Evolutionary conservation across 176 grass and related monocot genomes (phyloP).

Genomic region (Musa troglodytarum): DNA sequence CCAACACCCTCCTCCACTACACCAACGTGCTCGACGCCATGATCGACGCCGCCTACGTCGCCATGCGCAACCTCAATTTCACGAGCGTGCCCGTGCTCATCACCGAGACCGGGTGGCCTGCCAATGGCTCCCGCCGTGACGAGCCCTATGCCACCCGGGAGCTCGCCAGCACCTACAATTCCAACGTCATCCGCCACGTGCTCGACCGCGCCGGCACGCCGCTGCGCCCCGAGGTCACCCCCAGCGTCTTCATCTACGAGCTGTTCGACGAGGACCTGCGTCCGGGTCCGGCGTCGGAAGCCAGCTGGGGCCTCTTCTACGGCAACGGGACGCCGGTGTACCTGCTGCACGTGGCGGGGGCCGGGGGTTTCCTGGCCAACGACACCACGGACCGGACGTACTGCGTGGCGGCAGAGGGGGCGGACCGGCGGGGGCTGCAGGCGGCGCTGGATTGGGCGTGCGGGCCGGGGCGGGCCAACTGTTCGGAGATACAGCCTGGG

Average conservation of each 20-base stretch:
- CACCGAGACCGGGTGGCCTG: conserved; percentile 90
- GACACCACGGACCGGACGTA: conserved; percentile 85
- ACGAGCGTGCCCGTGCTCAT: conserved; percentile 46
- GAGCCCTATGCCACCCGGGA: conserved; percentile 76
- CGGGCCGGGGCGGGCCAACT: conserved; percentile 69
- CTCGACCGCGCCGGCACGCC: conserved; percentile 66
- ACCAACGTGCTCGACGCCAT: conserved; percentile 95
- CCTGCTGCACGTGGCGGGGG: conserved; percentile 59
- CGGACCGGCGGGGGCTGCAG: conserved; percentile 77
- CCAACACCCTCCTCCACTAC: conserved; percentile 94
- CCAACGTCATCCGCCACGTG: conserved; percentile 82
- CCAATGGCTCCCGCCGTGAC: conserved; percentile 44
- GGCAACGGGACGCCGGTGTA: conserved; percentile 90
- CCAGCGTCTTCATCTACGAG: conserved; percentile 83
- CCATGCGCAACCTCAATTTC: conserved; percentile 58
- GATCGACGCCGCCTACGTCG: conserved; percentile 75
- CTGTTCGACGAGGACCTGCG: conserved; percentile 93
- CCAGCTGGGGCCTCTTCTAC: conserved; percentile 89
- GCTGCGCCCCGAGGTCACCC: conserved; percentile 51
- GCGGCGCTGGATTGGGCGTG: conserved; percentile 95
- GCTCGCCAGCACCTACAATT: conserved; percentile 76
- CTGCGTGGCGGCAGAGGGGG: conserved; percentile 76
- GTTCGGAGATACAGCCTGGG: conserved; percentile 79
- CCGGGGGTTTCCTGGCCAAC: conserved; percentile 67
- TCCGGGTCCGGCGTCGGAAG: conserved; percentile 73